phyloP scores from a whole-genome alignment of 495 filamentous ascomycete species.

The Aspergillus nanangensis region DNA sequence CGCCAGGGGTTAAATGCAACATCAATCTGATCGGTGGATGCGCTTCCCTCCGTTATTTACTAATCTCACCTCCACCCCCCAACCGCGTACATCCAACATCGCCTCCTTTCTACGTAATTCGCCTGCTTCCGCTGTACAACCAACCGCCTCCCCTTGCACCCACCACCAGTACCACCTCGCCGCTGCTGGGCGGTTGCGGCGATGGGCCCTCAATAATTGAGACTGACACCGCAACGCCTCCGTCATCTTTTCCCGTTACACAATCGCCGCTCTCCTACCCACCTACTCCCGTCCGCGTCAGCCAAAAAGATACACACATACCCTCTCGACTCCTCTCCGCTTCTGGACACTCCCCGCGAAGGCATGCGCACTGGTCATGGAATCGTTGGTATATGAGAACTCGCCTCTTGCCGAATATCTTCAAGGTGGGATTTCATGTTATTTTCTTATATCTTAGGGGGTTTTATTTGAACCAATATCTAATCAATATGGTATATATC shows the following conservation, averaged over 20 bases:
- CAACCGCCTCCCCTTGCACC: neutral
- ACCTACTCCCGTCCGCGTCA: too few relatives aligned
- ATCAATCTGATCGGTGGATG: neutral
- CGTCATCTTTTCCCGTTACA: neutral
- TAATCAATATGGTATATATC: constrained; percentile 15
- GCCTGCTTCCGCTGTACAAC: too few relatives aligned
- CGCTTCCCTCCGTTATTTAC: neutral
- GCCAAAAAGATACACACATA: too few relatives aligned
- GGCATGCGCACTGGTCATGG: constrained; percentile 58
- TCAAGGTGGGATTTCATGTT: constrained; percentile 60
- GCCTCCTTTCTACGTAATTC: too few relatives aligned
- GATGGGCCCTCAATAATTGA: constrained; percentile 8
- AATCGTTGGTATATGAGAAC: constrained; percentile 84
- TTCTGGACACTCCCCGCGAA: constrained; percentile 14
- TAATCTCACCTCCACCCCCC: neutral
- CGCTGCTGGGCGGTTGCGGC: constrained; percentile 4
- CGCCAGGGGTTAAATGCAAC: constrained; percentile 12
- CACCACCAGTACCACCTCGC: neutral
- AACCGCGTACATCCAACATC: neutral
- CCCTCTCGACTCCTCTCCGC: constrained; percentile 3
- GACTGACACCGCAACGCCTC: neutral
- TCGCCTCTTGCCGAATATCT: constrained; percentile 91
- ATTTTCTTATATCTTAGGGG: neutral
- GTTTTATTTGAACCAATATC: neutral
- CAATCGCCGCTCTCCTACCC: too few relatives aligned